phyloP scores from a whole-genome alignment of 805 yeast genomes.

The Yarrowia osloensis region DNA sequence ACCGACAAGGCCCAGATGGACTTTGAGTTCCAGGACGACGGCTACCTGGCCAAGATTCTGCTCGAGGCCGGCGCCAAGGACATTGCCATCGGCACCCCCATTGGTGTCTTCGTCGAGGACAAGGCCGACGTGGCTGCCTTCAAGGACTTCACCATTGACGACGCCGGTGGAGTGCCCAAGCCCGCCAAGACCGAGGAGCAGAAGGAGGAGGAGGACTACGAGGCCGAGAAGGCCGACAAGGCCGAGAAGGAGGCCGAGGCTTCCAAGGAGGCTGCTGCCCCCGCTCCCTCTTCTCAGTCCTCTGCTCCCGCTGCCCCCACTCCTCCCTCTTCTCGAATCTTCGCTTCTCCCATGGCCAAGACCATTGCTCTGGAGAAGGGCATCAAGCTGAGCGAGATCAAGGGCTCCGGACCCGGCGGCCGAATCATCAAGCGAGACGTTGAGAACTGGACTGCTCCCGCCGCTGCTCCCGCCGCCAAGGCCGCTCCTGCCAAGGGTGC shows the following conservation, averaged over 20 bases:
- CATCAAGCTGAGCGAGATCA: slow-evolving; percentile 75
- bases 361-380: slow-evolving; percentile 91
- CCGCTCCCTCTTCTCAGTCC: not conserved
- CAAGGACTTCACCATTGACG: slow-evolving; percentile 78
- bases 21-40: slow-evolving; percentile 94
- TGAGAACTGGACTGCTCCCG: slow-evolving; percentile 62
- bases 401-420: slow-evolving; percentile 94
- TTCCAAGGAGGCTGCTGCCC: slow-evolving; percentile 29
- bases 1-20: slow-evolving; percentile 98
- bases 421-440: slow-evolving; percentile 91
- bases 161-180: slow-evolving; percentile 63
- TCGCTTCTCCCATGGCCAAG: slow-evolving; percentile 96
- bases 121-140: slow-evolving; percentile 83
- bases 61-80: slow-evolving; percentile 85
- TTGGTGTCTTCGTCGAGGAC: slow-evolving; percentile 94
- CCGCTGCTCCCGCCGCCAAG: slow-evolving; percentile 35
- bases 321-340: slow-evolving; percentile 62
- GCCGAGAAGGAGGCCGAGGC: slow-evolving; percentile 35
- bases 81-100: slow-evolving; percentile 90
- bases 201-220: slow-evolving; percentile 42
- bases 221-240: slow-evolving; percentile 39
- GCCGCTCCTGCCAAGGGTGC: slow-evolving; percentile 40
- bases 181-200: slow-evolving; percentile 46
- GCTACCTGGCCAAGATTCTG: slow-evolving; percentile 82
- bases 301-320: slow-evolving; percentile 38